phyloP scores from a whole-genome alignment of 2,329 filamentous ascomycete species.

The Alternaria angustiovoidea region DNA sequence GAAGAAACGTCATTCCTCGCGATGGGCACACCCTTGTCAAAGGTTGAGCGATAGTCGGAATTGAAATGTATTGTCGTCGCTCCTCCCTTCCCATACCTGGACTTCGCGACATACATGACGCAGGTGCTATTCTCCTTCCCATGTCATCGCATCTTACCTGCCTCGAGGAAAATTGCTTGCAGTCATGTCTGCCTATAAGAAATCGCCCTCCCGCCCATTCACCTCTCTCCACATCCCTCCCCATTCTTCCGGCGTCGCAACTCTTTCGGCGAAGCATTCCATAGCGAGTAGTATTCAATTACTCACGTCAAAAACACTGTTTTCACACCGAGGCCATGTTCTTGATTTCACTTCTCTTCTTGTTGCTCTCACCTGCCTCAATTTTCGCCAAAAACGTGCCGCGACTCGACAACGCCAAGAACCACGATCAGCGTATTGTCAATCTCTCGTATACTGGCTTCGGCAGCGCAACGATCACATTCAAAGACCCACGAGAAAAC shows the following conservation, averaged over 20 bases:
- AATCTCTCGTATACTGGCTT: neutral
- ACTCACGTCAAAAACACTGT: neutral
- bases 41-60: neutral
- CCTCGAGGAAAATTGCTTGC: neutral
- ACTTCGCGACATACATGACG: neutral
- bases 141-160: neutral
- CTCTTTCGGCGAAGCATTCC: neutral
- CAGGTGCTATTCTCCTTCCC: neutral
- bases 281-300: neutral
- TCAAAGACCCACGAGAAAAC: neutral
- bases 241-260: constrained; percentile 1
- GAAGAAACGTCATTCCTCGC: neutral
- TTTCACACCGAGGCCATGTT: neutral
- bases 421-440: neutral
- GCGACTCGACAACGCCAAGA: neutral
- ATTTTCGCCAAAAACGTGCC: neutral
- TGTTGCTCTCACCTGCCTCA: neutral
- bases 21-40: neutral
- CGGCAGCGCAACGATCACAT: neutral
- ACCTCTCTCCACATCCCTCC: neutral
- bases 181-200: neutral
- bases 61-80: neutral
- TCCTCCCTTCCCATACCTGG: neutral
- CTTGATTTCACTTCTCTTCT: neutral
- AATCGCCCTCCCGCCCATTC: neutral